phyloP scores from a whole-genome alignment of 129 eudicot genomes.

The Arctium minus region DNA sequence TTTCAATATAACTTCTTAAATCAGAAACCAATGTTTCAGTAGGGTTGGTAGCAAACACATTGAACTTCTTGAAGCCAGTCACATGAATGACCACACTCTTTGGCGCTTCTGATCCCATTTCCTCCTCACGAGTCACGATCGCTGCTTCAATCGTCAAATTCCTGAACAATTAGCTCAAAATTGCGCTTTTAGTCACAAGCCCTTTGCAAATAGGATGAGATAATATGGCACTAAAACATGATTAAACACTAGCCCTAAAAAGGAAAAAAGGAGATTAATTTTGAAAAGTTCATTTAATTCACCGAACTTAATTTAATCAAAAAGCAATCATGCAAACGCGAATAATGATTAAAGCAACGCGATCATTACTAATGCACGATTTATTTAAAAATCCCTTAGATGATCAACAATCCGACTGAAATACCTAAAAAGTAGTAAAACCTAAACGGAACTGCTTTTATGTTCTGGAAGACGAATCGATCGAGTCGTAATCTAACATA shows the following conservation, averaged over 20 bases:
- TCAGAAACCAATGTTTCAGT: slow-evolving; percentile 58
- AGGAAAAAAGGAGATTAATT: neutral
- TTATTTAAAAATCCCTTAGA: neutral
- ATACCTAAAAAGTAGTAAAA: neutral
- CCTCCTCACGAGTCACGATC: neutral
- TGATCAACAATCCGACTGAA: slow-evolving; percentile 10
- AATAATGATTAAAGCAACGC: slow-evolving; percentile 9
- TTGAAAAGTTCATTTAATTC: neutral
- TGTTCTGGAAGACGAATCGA: neutral
- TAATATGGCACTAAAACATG: slow-evolving; percentile 1
- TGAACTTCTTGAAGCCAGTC: slow-evolving; percentile 79
- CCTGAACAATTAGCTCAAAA: slow-evolving; percentile 2
- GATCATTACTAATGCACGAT: slow-evolving; percentile 4
- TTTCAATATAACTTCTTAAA: slow-evolving; percentile 41
- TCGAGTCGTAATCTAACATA: neutral
- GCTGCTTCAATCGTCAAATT: slow-evolving; percentile 4
- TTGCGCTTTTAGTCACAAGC: neutral
- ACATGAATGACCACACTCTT: slow-evolving; percentile 49
- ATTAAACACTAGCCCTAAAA: slow-evolving; percentile 2
- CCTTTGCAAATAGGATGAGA: neutral
- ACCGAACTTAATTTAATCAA: neutral
- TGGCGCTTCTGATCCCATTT: slow-evolving; percentile 75
- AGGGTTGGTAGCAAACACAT: slow-evolving; percentile 66
- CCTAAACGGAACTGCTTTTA: neutral
- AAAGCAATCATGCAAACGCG: slow-evolving; percentile 28